Evolutionary conservation across 805 yeast genomes (phyloP), one percentile per base, ranked within the genome.

Genomic region (Lachancea nothofagi): DNA sequence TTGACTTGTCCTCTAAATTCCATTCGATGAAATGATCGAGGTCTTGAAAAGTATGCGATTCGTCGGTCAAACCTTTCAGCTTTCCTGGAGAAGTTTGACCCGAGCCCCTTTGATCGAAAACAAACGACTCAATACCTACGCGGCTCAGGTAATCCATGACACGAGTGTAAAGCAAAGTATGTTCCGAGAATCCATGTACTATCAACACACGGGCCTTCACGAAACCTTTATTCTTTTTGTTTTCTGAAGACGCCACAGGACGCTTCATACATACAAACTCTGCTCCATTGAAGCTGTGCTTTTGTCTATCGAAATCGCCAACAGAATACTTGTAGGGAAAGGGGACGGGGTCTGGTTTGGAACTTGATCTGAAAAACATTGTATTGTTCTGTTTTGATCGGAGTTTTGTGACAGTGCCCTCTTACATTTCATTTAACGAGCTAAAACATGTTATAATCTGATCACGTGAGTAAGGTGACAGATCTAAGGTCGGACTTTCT

Each of bases 41-140:
- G 54, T 80, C 89, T 19, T 70, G 65, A 52, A 74, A 77, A 1
- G 75, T 72, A 44, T 72, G 72, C 33, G 46, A 50, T 43, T 82
- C 88, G 51, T 75, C 66, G 1, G 85, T 75, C 19, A 59, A 55
- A 7, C 89, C 90, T 33, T 68, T 64, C 5, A 61, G 53, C 23
- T 70, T 67, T 19, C 77, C 77, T 1, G 73, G 70, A 1, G 78
- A 70, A 0, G 89, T 81, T 38, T 65, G 70, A 2, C 89, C 89
- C 7, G 86, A 75, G 1, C 93, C 94, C 54, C 89, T 67, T 59
- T 83, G 90, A 56, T 79, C 87, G 57, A 75, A 84, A 53, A 74
- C 74, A 55, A 78, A 81, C 0, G 74, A 66, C 50, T 83, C 88
- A 54, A 72, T 80, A 0, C 90, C 89, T 9, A 48, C 43, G 17